A percentile compares a stretch with the other conserved stretches of the same genome.
Conservation (phyloP, 306 rosid genomes). For the Rosa rugosa region DNA sequence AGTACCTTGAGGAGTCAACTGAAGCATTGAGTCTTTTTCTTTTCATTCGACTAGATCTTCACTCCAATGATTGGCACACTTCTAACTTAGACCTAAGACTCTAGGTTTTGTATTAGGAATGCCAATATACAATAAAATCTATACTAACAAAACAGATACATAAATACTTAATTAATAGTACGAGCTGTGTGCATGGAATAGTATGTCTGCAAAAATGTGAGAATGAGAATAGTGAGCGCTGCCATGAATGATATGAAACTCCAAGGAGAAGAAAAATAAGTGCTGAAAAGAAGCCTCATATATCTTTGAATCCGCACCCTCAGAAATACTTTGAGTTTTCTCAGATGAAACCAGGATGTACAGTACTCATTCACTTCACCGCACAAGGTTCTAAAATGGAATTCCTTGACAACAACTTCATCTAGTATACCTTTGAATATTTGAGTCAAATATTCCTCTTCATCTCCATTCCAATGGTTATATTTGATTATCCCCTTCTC, state of each 20-base stretch:
- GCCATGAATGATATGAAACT: conserved; percentile 11
- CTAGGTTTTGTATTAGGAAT: too few species aligned
- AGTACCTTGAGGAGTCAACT: too few species aligned
- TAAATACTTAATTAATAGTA: background rate
- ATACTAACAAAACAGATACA: background rate
- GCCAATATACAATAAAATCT: too few species aligned
- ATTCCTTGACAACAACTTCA: conserved; percentile 33
- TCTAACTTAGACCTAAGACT: too few species aligned
- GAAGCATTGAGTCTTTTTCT: too few species aligned
- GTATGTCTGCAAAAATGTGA: background rate
- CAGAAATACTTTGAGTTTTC: conserved; percentile 2
- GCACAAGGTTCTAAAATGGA: conserved; percentile 1
- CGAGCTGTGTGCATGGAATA: background rate
- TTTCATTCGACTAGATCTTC: too few species aligned
- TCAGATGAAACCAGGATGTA: background rate
- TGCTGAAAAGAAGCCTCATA: background rate
- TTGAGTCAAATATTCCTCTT: conserved; percentile 15
- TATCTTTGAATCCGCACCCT: conserved; percentile 8
- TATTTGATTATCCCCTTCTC: background rate
- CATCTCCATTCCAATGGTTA: background rate
- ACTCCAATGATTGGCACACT: too few species aligned
- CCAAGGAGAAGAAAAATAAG: conserved; percentile 8
- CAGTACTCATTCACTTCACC: background rate
- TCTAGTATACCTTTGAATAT: conserved; percentile 21
- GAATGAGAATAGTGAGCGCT: background rate